Base-by-base conservation (phyloP, 345 rosid genomes). In the Lepidium didymum region DNA sequence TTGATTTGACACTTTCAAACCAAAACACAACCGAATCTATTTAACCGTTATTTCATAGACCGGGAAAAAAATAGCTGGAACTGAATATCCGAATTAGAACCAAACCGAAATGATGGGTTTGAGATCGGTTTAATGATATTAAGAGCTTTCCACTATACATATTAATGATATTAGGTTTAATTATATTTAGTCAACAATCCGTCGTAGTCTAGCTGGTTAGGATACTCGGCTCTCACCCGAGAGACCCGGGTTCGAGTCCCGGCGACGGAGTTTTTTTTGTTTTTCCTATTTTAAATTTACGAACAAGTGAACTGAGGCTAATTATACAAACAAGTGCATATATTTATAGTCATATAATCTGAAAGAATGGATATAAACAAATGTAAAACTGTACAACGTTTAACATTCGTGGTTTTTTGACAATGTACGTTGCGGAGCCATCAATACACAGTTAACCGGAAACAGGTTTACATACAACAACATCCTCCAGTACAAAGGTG, bases 181-280 rank as follows among this genome's bases (percentile, higher is more conserved):
- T 12, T 10, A 4, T 6, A 2, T 0, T 0, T 0, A 0, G 2
- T 35, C 35, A 70, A 56, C 67, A 14, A 5, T 71, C 80, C 76
- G 76, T 64, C 68, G 80, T 77, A 77, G 80, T 77, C 77, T 77
- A 80, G 92, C 31, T 64, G 88, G 88, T 83, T 73, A 83, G 88
- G 90, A 82, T 86, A 85, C 80, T 85, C 80, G 88, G 88, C 90
- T 86, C 84, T 84, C 95, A 80, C 83, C 82, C 80, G 82, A 83
- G 77, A 74, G 87, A 81, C 85, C 81, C 85, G 82, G 83, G 85
- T 89, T 85, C 81, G 50, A 83, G 63, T 86, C 86, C 86, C 84
- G 84, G 85, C 87, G 83, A 81, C 82, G 85, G 87, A 85, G 86
- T 0, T 10, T 35, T n/a, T 68, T 6, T 3, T 14, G 1, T 44